These are phyloP conservation scores for Ambrosia hybrid DNA, from an alignment of 140 eudicot species.

Conservation along the genomic window DNA sequence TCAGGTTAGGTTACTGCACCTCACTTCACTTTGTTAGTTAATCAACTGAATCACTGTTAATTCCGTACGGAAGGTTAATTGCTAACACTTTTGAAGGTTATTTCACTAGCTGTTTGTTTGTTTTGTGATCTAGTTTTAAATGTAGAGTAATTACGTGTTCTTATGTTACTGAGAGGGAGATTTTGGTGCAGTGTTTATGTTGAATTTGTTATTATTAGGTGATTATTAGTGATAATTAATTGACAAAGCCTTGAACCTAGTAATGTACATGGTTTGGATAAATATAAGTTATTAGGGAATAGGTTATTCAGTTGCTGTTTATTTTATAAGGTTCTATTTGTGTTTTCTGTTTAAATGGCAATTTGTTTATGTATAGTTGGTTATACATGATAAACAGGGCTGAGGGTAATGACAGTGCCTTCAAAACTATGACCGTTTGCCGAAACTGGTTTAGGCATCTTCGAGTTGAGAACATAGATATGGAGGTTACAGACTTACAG, in stretches of 20 bases:
- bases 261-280: neutral
- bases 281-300: neutral
- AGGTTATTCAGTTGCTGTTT: neutral
- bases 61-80: too few species aligned
- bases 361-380: neutral
- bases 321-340: conserved; percentile 1
- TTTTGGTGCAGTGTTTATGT: too few species aligned
- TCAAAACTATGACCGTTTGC: neutral
- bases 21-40: too few species aligned
- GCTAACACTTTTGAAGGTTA: too few species aligned
- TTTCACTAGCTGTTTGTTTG: neutral
- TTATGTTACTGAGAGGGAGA: neutral
- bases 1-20: too few species aligned
- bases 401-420: neutral
- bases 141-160: neutral
- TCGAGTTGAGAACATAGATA: conserved; percentile 17
- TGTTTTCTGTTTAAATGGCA: conserved; percentile 9
- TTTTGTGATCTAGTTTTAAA: neutral
- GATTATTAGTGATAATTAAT: too few species aligned
- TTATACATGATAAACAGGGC: conserved; percentile 1
- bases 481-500: neutral
- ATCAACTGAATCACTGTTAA: too few species aligned
- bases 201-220: too few species aligned
- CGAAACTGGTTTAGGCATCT: conserved; percentile 3
- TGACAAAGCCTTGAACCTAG: neutral